Evolutionary conservation across 2,329 filamentous ascomycete genomes (phyloP), one percentile per base, ranked within the genome.

Genomic region (Pseudogymnoascus sp.): DNA sequence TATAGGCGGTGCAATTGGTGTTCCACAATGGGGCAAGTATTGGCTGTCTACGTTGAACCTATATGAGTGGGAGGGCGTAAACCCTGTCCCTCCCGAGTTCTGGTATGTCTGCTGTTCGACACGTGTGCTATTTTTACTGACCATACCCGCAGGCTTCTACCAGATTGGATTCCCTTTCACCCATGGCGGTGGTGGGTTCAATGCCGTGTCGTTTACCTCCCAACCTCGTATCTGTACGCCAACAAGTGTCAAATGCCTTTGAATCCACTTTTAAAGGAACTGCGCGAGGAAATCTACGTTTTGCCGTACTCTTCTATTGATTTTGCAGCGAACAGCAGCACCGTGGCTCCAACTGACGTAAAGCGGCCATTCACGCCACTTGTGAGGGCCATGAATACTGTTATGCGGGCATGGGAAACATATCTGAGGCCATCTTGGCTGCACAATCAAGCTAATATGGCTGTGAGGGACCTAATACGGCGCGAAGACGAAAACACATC

Each of bases 101-200:
- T 97, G 93, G 93, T 31, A 7, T 31, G 29, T 31, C 29, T 2
- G 29, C 29, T 31, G 29, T 31, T 31, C 8, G 5, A 31, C 29
- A 31, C 8, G 29, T 31, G 5, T 7, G 29, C 29, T 31, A 31
- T 31, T 31, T 6, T 31, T 7, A 31, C 29, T 31, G 29, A 31
- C 29, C 29, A 31, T 31, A 31, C 29, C 29, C 29, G 29, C 29
- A 31, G 29, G 29, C 80, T 96, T 35, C 78, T 96, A 4, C 91
- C 91, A 0, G 89, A 96, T 73, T 96, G 90, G 90, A 82, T 90
- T 2, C 91, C 91, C 0, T 82, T 96, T 71, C 86, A 90, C 4
- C 92, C 92, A 0, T 95, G 91, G 90, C 81, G 90, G 67, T 96
- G 92, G 91, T 96, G 91, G 92, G 89, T 96, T 70, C 93, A 97